Base-by-base conservation (phyloP, 2,329 filamentous ascomycete species). In the Parascedosporium putredinis region DNA sequence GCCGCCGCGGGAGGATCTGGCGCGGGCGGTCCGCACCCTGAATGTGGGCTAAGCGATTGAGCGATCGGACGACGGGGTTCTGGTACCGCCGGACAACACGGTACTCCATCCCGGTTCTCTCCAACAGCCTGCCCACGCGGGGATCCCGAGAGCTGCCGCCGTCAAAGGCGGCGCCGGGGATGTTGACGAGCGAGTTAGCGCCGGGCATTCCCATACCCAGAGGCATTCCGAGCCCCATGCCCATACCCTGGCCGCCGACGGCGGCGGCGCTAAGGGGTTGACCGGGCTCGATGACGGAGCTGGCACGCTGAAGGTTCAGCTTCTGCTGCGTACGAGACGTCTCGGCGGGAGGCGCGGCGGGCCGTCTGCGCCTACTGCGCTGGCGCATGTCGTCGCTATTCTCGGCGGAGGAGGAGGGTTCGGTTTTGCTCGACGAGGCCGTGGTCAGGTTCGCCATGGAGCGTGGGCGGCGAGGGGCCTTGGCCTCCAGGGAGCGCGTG, bases 321-420 rank as follows among this genome's bases (percentile, higher is more conserved):
- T 88, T 88, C 62, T 88, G 83, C 64, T 88, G 83, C 1, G 83
- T 86, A 12, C 84, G 75, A 49, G 81, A 86, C 55, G 78, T 73
- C 52, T 79, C 75, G 1, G 74, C 72, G 1, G 71, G 63, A 67
- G 22, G 23, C 1, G 66, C 65, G 16, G 58, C 70, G 54, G 56
- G 16, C 31, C 40, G 12, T 62, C 64, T 38, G 66, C 63, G 9
- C 63, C 64, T 36, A 66, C 64, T 71, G 9, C 36, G 36, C 14
- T 40, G n/a, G 36, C 36, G 36, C 36, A 8, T 40, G 50, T 70
- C 66, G 9, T 67, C 63, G 10, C 52, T 47, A 4, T 60, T 57
- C 3, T 69, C 67, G 29, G 55, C 60, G 34, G 53, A 49, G 16
- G 60, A 58, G 16, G 60, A 58, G 18, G 57, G 47, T 44, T 58